A percentile compares a stretch with the other conserved stretches of the same genome.
phyloP scores from a whole-genome alignment of 768 basidiomycete genomes.

The Suillus subluteus region DNA sequence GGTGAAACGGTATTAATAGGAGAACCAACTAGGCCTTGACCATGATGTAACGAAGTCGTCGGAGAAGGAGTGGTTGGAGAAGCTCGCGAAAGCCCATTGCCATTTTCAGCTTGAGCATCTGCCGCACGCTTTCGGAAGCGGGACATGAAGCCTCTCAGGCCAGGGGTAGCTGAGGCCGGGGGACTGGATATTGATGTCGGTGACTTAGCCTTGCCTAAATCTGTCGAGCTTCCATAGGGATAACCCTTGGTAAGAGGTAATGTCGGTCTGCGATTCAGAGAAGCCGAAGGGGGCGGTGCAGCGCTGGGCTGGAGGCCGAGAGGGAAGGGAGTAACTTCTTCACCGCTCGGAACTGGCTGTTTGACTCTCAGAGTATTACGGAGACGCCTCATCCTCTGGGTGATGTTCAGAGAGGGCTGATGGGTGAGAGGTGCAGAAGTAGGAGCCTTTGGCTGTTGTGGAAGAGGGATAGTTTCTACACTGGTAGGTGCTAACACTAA shows the following conservation, averaged over 20 bases:
- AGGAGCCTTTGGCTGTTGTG: conserved; percentile 30
- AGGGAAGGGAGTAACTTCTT: conserved; percentile 50
- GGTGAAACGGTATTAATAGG: conserved; percentile 37
- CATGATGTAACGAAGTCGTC: conserved; percentile 37
- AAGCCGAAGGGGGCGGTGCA: conserved; percentile 30
- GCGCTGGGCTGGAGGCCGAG: conserved; percentile 45
- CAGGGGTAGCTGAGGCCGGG: conserved; percentile 73
- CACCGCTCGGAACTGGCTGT: conserved; percentile 49
- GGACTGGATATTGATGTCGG: conserved; percentile 57
- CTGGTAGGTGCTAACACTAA: conserved; percentile 70
- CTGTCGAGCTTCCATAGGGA: conserved; percentile 43
- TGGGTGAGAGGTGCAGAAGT: conserved; percentile 37
- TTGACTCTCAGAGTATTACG: conserved; percentile 68
- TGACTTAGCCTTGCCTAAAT: conserved; percentile 56
- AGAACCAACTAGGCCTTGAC: conserved; percentile 24
- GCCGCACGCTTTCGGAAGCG: conserved; percentile 57
- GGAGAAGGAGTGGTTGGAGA: conserved; percentile 40
- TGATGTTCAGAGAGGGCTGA: conserved; percentile 53
- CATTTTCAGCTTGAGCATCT: conserved; percentile 33
- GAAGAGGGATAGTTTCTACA: conserved; percentile 68
- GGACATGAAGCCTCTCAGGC: conserved; percentile 81
- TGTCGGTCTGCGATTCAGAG: conserved; percentile 49
- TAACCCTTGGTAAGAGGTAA: conserved; percentile 48
- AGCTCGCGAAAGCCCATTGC: conserved; percentile 32
- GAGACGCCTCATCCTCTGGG: conserved; percentile 73